Conservation (phyloP, 345 rosid genomes). For the Acer saccharum region DNA sequence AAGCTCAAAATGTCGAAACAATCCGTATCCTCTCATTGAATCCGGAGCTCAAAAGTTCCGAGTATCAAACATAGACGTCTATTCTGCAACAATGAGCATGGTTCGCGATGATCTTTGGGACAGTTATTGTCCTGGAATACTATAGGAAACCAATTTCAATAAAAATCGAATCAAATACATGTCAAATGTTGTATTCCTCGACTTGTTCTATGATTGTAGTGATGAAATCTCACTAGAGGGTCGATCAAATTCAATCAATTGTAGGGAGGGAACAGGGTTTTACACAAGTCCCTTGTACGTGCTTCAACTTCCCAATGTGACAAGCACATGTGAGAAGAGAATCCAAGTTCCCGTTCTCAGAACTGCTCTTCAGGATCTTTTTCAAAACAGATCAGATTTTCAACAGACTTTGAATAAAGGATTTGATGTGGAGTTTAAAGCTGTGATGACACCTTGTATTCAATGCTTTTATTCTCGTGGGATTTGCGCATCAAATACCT, state of each 20-base stretch:
- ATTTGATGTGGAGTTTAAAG: constrained; percentile 21
- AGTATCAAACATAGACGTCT: background rate
- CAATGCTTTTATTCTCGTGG: constrained; percentile 33
- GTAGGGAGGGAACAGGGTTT: too few relatives aligned
- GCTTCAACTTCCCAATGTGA: too few relatives aligned
- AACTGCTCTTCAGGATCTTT: background rate
- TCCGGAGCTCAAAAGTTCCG: background rate
- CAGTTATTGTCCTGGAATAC: too few relatives aligned
- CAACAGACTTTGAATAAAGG: constrained; percentile 8
- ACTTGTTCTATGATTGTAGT: constrained; percentile 32
- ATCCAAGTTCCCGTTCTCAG: constrained; percentile 29
- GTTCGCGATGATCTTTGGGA: constrained; percentile 11
- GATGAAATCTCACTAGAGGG: accelerated
- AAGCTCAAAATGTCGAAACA: background rate
- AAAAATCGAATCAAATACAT: background rate
- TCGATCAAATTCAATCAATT: background rate
- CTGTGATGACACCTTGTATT: background rate
- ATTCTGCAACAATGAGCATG: constrained; percentile 3
- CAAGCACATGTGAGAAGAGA: background rate
- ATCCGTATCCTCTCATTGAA: background rate
- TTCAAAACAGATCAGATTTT: too few relatives aligned
- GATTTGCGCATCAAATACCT: constrained; percentile 41
- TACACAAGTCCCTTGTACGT: too few relatives aligned
- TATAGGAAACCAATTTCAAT: constrained; percentile 8
- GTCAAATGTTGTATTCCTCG: constrained; percentile 11